Conservation (phyloP, 768 basidiomycete genomes). For the Leccinum truebloodii region DNA sequence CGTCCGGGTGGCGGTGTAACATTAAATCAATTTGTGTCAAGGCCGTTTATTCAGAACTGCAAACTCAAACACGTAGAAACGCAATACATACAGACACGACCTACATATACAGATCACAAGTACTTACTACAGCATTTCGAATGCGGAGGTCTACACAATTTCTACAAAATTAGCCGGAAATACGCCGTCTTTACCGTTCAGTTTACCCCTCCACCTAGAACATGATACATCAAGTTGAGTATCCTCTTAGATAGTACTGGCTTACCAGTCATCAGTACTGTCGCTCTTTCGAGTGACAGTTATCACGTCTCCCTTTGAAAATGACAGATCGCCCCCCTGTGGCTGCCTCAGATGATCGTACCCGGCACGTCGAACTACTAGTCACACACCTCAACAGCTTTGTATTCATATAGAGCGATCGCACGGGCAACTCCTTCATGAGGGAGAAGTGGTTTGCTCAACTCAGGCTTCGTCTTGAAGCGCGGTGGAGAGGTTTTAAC, state of each 20-base stretch:
- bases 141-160: conserved; percentile 37
- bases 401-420: conserved; percentile 73
- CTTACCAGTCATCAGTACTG: conserved; percentile 74
- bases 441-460: conserved; percentile 48
- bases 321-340: conserved; percentile 75
- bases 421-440: conserved; percentile 68
- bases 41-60: too few species aligned
- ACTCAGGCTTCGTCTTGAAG: conserved; percentile 51
- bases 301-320: conserved; percentile 76
- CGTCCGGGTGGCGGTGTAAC: background rate
- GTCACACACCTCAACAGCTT: conserved; percentile 63
- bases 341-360: conserved; percentile 7
- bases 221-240: background rate
- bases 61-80: background rate
- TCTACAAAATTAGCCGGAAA: conserved; percentile 90
- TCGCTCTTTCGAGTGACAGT: conserved; percentile 66
- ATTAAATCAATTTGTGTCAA: background rate
- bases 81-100: conserved; percentile 6
- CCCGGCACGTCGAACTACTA: background rate
- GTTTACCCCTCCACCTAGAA: conserved; percentile 76
- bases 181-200: conserved; percentile 58
- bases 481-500: conserved; percentile 28
- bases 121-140: background rate
- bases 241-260: conserved; percentile 3
- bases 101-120: background rate